A percentile compares a stretch with the other conserved stretches of the same genome.
phyloP scores from a whole-genome alignment of 768 basidiomycete genomes.

The Pisolithus tinctorius region DNA sequence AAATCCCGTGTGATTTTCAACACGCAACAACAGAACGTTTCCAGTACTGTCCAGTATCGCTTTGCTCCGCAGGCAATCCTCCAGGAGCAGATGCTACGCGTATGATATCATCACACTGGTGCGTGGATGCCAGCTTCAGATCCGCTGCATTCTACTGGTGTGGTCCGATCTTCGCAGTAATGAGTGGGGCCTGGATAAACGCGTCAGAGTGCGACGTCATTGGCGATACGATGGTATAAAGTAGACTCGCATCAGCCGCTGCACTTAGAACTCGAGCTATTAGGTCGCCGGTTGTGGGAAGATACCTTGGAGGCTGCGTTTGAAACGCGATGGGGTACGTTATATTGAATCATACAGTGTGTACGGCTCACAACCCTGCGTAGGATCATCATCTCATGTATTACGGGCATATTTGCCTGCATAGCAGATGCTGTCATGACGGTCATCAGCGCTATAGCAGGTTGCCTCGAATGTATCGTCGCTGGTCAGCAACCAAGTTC shows the following conservation, averaged over 20 bases:
- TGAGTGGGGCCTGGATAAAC: not conserved
- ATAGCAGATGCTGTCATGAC: slow-evolving; percentile 37
- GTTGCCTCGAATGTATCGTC: slow-evolving; percentile 42
- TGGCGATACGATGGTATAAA: no score
- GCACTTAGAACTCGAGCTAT: no score
- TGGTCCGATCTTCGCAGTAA: not conserved
- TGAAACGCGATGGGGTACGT: not conserved
- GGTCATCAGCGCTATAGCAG: slow-evolving; percentile 33
- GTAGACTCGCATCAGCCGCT: no score
- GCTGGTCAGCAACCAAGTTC: slow-evolving; percentile 26
- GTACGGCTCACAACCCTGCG: no score
- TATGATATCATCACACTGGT: not conserved
- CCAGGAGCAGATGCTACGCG: no score
- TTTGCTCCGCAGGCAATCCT: not conserved
- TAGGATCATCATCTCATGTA: not conserved
- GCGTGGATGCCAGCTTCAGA: no score
- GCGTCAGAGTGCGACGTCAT: no score
- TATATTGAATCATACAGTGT: no score
- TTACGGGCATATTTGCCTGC: slow-evolving; percentile 35
- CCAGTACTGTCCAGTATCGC: not conserved
- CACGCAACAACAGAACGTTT: not conserved
- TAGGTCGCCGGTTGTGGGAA: no score
- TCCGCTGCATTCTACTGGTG: no score
- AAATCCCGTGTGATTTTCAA: not conserved
- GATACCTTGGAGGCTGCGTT: not conserved